phyloP scores from a whole-genome alignment of 176 grass and related monocot species.

The Puya raimondii region DNA sequence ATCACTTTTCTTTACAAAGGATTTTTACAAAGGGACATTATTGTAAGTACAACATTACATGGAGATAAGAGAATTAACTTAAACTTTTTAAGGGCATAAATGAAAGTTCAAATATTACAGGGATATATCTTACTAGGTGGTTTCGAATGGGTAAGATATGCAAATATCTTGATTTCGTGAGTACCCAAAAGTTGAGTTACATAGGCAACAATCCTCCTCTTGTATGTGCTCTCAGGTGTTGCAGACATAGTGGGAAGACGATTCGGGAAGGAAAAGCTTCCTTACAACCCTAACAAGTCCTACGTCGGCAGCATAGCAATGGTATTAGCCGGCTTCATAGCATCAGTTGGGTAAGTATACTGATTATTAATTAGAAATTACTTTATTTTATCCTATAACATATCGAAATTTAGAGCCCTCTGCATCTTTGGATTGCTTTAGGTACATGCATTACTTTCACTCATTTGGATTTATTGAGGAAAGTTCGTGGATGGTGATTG shows the following conservation, averaged over 20 bases:
- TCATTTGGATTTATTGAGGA: conserved; percentile 55
- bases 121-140: too few species aligned
- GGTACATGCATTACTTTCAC: conserved; percentile 75
- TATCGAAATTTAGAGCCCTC: too few species aligned
- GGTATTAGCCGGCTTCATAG: conserved; percentile 42
- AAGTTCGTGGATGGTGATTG: conserved; percentile 39
- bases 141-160: too few species aligned
- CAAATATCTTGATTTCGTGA: too few species aligned
- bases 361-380: too few species aligned
- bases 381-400: too few species aligned
- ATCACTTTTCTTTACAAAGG: too few species aligned
- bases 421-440: conserved; percentile 7
- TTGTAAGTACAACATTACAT: too few species aligned
- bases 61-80: too few species aligned
- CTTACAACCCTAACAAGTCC: conserved; percentile 70
- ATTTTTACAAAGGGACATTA: too few species aligned
- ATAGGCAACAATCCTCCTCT: not conserved
- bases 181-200: not conserved
- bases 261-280: conserved; percentile 51
- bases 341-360: conserved; percentile 51
- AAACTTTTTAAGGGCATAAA: too few species aligned
- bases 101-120: too few species aligned
- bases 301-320: conserved; percentile 53
- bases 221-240: conserved; percentile 35
- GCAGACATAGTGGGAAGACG: conserved; percentile 79